Conservation (phyloP, 2,329 filamentous ascomycete species). For the Penicillium sp. region DNA sequence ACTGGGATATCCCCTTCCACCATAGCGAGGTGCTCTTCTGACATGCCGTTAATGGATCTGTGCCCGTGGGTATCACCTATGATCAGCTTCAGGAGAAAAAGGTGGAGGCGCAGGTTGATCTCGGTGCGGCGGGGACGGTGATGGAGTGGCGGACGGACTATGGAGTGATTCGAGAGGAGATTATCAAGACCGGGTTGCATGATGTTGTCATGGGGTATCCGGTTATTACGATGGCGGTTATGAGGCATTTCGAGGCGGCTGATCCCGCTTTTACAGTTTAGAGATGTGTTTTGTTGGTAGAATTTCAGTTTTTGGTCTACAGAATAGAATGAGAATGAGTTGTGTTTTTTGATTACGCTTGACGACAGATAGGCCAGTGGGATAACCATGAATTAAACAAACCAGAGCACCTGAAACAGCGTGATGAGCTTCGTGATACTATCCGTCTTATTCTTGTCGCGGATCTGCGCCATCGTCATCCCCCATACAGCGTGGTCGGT, state of each 20-base stretch:
- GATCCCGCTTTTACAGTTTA: neutral
- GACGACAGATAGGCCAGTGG: neutral
- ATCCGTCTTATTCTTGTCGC: constrained; percentile 11
- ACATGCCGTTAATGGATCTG: constrained; percentile 3
- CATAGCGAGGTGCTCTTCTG: constrained; percentile 16
- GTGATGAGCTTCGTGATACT: constrained; percentile 11
- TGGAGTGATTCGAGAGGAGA: constrained; percentile 15
- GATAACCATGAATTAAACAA: neutral
- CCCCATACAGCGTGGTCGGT: constrained; percentile 1
- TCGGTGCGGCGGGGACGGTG: constrained; percentile 12
- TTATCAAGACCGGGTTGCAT: constrained; percentile 17
- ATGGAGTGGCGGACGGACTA: constrained; percentile 13
- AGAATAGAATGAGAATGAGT: too few species aligned
- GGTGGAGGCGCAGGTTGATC: neutral
- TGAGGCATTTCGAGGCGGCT: constrained; percentile 13
- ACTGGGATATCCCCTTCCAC: constrained; percentile 39
- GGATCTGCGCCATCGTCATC: neutral
- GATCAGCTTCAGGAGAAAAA: constrained; percentile 9
- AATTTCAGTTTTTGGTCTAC: too few species aligned
- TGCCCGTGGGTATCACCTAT: constrained; percentile 1
- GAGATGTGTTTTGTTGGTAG: too few species aligned
- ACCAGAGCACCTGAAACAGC: constrained; percentile 9
- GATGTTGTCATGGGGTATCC: constrained; percentile 19
- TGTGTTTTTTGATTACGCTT: too few species aligned
- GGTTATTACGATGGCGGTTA: constrained; percentile 17